phyloP scores from a whole-genome alignment of 225 moss, liverwort and hornwort genomes.

The Pseudoscleropodium purum region DNA sequence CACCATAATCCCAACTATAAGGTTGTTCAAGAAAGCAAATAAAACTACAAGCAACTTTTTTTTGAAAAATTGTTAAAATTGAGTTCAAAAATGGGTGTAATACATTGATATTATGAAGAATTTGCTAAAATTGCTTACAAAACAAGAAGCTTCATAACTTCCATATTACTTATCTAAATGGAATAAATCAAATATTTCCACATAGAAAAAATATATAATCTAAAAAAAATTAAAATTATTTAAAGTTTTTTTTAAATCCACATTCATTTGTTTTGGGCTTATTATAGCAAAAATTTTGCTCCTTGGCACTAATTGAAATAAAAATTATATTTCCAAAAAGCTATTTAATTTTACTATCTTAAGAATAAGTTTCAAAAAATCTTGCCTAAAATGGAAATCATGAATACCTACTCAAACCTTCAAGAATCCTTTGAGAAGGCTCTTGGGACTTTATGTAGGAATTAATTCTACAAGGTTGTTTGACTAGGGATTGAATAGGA shows the following conservation, averaged over 20 bases:
- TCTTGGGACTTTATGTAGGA: too few species aligned
- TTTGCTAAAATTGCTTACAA: background rate
- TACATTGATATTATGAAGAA: background rate
- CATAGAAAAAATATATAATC: background rate
- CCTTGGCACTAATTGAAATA: fast-evolving
- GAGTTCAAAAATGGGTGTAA: background rate
- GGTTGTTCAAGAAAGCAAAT: background rate
- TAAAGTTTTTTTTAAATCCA: too few species aligned
- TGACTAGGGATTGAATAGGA: fast-evolving
- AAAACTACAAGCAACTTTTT: fast-evolving
- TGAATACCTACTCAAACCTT: fast-evolving
- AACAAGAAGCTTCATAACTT: background rate
- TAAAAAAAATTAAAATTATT: background rate
- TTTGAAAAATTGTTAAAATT: background rate
- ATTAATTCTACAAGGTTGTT: background rate
- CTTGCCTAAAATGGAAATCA: background rate
- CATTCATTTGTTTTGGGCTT: fast-evolving
- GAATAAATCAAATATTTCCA: background rate
- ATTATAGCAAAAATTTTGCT: background rate
- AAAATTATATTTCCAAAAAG: background rate
- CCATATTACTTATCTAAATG: background rate
- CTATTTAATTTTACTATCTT: background rate
- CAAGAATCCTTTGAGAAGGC: fast-evolving
- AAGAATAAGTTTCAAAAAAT: background rate
- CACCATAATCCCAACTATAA: fast-evolving